A percentile compares a stretch with the other conserved stretches of the same genome.
Conservation (phyloP, 306 rosid species). For the Cucurbita maxima region DNA sequence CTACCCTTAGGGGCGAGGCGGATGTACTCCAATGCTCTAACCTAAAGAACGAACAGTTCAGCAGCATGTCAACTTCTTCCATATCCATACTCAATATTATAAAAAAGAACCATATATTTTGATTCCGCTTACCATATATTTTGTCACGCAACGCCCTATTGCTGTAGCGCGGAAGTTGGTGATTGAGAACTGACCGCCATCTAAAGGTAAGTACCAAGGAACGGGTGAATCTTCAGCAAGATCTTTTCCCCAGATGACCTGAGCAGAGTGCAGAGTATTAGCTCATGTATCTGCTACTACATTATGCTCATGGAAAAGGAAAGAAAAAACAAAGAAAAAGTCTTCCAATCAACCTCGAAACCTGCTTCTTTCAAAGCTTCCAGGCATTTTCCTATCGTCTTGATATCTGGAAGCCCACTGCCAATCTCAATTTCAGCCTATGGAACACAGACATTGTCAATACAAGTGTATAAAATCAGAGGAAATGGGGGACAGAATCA, state of each 20-base stretch:
- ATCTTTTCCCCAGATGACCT: constrained; percentile 84
- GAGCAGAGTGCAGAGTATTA: neutral
- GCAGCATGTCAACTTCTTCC: neutral
- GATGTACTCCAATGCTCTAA: constrained; percentile 48
- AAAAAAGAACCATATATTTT: too few species aligned
- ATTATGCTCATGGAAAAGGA: neutral
- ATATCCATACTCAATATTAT: too few species aligned
- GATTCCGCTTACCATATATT: constrained; percentile 44
- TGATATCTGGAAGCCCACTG: constrained; percentile 91
- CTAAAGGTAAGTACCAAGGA: constrained; percentile 93
- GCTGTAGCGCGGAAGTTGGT: constrained; percentile 81
- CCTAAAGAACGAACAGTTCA: constrained; percentile 26
- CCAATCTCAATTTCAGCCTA: constrained; percentile 94
- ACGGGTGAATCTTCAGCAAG: constrained; percentile 49
- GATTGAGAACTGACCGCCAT: constrained; percentile 60
- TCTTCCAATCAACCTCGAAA: constrained; percentile 54
- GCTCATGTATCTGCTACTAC: neutral
- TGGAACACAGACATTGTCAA: neutral
- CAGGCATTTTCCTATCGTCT: constrained; percentile 59
- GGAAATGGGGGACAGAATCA: neutral
- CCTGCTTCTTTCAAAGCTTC: constrained; percentile 87
- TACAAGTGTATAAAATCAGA: neutral
- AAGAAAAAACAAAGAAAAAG: neutral
- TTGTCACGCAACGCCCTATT: constrained; percentile 61
- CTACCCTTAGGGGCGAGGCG: constrained; percentile 89